Evolutionary conservation across 2,329 filamentous ascomycete genomes (phyloP).

Genomic region (Teratosphaeria gauchensis): DNA sequence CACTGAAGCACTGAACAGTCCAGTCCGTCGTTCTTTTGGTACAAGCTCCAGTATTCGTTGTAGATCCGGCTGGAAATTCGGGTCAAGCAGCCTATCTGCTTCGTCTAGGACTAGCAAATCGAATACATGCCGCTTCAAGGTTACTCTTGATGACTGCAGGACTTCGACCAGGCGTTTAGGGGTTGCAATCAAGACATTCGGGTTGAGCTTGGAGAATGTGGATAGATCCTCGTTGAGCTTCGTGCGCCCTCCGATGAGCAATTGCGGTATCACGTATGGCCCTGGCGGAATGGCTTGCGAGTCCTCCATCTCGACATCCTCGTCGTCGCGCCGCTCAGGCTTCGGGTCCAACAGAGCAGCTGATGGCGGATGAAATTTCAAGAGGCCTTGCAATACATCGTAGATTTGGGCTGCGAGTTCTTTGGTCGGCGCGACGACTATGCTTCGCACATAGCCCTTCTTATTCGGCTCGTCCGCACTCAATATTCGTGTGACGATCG

Average conservation of each 20-base stretch:
- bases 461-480: slow-evolving; percentile 73
- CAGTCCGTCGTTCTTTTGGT: slow-evolving; percentile 87
- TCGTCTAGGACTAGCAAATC: slow-evolving; percentile 90
- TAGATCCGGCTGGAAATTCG: slow-evolving; percentile 87
- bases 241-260: slow-evolving; percentile 76
- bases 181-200: slow-evolving; percentile 83
- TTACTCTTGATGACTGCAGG: slow-evolving; percentile 57
- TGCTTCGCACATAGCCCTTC: slow-evolving; percentile 79
- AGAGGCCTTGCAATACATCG: slow-evolving; percentile 63
- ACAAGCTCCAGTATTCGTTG: slow-evolving; percentile 74
- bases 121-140: slow-evolving; percentile 43
- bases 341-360: slow-evolving; percentile 53
- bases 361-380: slow-evolving; percentile 76
- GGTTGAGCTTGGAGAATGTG: slow-evolving; percentile 70
- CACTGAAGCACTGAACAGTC: slow-evolving; percentile 91
- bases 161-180: slow-evolving; percentile 85
- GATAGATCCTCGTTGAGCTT: slow-evolving; percentile 78
- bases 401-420: slow-evolving; percentile 89
- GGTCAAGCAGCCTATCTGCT: slow-evolving; percentile 81
- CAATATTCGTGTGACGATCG: slow-evolving; percentile 71
- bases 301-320: slow-evolving; percentile 31
- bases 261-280: slow-evolving; percentile 64
- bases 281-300: slow-evolving; percentile 35
- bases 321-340: slow-evolving; percentile 25
- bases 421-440: slow-evolving; percentile 84